phyloP scores from a whole-genome alignment of 1,139 yeast species.

The Sugiyamaella grinbergsii region DNA sequence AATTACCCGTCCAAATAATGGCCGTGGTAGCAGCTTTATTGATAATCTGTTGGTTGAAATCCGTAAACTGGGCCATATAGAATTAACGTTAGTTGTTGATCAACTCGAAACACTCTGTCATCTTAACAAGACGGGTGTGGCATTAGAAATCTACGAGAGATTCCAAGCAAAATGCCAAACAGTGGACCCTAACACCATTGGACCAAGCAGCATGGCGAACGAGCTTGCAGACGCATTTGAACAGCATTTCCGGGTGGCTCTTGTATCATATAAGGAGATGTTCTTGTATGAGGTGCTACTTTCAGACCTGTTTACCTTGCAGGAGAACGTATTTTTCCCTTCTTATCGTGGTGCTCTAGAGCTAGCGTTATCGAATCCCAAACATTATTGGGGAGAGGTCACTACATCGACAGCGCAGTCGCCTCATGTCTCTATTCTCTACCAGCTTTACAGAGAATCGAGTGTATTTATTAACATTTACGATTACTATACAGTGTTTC shows the following conservation, averaged over 20 bases:
- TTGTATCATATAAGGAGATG: constrained; percentile 22
- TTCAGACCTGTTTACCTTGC: constrained; percentile 32
- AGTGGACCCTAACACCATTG: neutral
- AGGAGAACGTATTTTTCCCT: constrained; percentile 46
- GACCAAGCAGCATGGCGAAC: neutral
- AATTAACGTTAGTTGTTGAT: constrained; percentile 3
- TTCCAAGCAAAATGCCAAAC: constrained; percentile 12
- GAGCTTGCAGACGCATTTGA: constrained; percentile 11
- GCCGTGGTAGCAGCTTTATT: constrained; percentile 6
- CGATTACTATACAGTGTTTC: constrained; percentile 77
- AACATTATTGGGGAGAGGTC: constrained; percentile 36
- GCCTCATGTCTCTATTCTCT: constrained; percentile 61
- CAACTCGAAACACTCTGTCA: constrained; percentile 5
- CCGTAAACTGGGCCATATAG: constrained; percentile 6
- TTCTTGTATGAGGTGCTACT: constrained; percentile 36
- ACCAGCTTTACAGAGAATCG: constrained; percentile 77
- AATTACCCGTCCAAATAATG: constrained; percentile 2
- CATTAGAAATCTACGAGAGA: constrained; percentile 7
- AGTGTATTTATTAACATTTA: constrained; percentile 70
- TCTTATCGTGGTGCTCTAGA: constrained; percentile 45
- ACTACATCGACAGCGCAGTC: constrained; percentile 17
- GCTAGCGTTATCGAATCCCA: constrained; percentile 44
- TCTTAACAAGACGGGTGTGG: constrained; percentile 8
- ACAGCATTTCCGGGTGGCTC: neutral
- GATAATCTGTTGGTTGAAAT: constrained; percentile 2